Evolutionary conservation across 2,329 filamentous ascomycete genomes (phyloP).

Genomic region (Coniella vitis): DNA sequence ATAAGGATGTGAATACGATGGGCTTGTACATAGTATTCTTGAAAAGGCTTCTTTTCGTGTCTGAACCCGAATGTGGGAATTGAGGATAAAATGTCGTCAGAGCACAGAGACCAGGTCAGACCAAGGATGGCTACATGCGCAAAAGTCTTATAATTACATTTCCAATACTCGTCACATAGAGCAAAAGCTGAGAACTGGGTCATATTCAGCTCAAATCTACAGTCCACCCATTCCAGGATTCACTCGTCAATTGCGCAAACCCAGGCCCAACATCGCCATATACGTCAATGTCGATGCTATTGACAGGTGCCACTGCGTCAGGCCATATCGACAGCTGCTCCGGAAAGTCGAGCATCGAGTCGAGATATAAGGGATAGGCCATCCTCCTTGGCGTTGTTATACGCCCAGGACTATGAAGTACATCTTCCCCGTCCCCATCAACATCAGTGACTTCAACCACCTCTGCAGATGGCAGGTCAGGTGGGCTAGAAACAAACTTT

Average conservation of each 20-base stretch:
- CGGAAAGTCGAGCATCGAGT: slow-evolving; percentile 1
- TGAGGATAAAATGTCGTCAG: too few relatives aligned
- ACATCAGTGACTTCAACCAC: slow-evolving; percentile 8
- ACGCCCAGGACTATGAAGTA: neutral
- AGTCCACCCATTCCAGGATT: slow-evolving; percentile 10
- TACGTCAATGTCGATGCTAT: slow-evolving; percentile 1
- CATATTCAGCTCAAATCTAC: slow-evolving; percentile 4
- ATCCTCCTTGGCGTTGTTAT: neutral
- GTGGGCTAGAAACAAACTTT: slow-evolving; percentile 1
- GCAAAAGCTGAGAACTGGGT: neutral
- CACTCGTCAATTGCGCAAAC: slow-evolving; percentile 5
- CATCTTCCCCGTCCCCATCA: slow-evolving; percentile 4
- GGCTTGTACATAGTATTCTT: too few relatives aligned
- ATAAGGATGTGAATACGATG: too few relatives aligned
- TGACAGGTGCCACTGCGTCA: neutral
- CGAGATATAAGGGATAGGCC: slow-evolving; percentile 1
- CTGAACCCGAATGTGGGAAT: too few relatives aligned
- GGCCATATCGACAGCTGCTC: slow-evolving; percentile 7
- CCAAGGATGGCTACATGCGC: too few relatives aligned
- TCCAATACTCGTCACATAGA: too few relatives aligned
- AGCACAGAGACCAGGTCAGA: too few relatives aligned
- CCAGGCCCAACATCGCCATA: slow-evolving; percentile 3
- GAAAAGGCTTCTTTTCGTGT: too few relatives aligned
- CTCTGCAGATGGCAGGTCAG: slow-evolving; percentile 2
- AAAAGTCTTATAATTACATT: too few relatives aligned